Evolutionary conservation across 2,329 filamentous ascomycete genomes (phyloP), one percentile per base, ranked within the genome.

Genomic region (Colletotrichum echinochloae): DNA sequence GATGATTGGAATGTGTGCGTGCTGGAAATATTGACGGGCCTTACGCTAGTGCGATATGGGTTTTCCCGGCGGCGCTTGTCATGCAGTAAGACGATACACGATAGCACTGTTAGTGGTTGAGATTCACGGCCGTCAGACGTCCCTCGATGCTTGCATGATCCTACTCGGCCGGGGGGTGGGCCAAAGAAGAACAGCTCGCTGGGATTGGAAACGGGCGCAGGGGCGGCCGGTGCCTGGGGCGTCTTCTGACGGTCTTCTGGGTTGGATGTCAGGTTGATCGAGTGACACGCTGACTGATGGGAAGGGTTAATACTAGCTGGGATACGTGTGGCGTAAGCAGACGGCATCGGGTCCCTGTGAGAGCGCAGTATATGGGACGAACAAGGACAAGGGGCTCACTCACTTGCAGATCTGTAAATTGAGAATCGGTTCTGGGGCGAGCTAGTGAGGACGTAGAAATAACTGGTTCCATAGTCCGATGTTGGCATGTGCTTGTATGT

Each of bases 61-160:
- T 8, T 20, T 18, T 14, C 9, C 9, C 46, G 28, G 1, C 30
- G 5, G 44, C 33, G 12, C 59, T 49, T 26, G 6, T 51, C 12
- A 51, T 37, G 59, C 59, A 51, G 59, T 39, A 14, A 51, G 59
- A n/a, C n/a, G n/a, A 61, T 51, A 8, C 59, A 49, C n/a, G 44
- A 37, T 28, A 20, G 9, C 52, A 26, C n/a, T 46, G 18, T 26
- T 39, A n/a, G 16, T 7, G 30, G 33, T 1, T n/a, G 14, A 8
- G 37, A 33, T 26, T 1, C 5, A n/a, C 14, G 16, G 59, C 59
- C 14, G 33, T 37, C 46, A 39, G 44, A 48, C 14, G 11, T 18
- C 3, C 14, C 14, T 3, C 26, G 20, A 35, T 48, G 14, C 8
- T 9, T n/a, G 14, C 23, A 6, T 12, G 8, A 1, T 12, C 39